Percentiles rank a stretch among this genome's conserved stretches.
Conservation (phyloP, 257 asterid species). For the Mentha longifolia region DNA sequence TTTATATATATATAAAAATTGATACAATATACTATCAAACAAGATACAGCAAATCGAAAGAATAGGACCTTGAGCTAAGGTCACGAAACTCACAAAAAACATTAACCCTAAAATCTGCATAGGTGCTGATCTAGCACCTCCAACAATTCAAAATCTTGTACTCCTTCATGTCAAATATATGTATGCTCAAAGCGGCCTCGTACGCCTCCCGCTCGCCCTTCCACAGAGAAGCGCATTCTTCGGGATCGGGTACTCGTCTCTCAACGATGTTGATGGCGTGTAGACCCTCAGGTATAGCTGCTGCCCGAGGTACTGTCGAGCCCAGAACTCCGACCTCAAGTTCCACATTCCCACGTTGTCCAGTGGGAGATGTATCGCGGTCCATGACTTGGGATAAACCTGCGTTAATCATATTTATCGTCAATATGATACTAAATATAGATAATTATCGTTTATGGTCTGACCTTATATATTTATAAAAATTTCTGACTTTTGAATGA, state of each 20-base stretch:
- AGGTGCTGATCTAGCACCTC: slow-evolving; percentile 46
- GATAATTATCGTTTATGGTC: too few relatives aligned
- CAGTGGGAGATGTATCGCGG: slow-evolving; percentile 64
- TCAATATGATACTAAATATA: too few relatives aligned
- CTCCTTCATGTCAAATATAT: not conserved
- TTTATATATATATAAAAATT: not conserved
- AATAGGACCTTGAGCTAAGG: slow-evolving; percentile 75
- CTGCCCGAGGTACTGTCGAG: slow-evolving; percentile 84
- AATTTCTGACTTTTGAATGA: too few relatives aligned
- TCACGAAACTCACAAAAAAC: slow-evolving; percentile 33
- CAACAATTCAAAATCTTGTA: slow-evolving; percentile 30
- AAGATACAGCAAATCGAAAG: slow-evolving; percentile 42
- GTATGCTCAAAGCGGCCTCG: slow-evolving; percentile 60
- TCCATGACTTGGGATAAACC: slow-evolving; percentile 92
- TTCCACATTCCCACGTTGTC: slow-evolving; percentile 98
- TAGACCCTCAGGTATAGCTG: slow-evolving; percentile 75
- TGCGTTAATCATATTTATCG: slow-evolving; percentile 28
- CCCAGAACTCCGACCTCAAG: slow-evolving; percentile 83
- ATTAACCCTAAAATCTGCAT: slow-evolving; percentile 26
- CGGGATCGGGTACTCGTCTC: slow-evolving; percentile 89
- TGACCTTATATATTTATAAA: too few relatives aligned
- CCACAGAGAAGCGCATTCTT: slow-evolving; percentile 88
- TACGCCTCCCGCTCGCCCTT: slow-evolving; percentile 69
- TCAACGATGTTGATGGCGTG: slow-evolving; percentile 68
- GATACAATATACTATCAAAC: slow-evolving; percentile 22